phyloP scores from a whole-genome alignment of 2,329 filamentous ascomycete genomes.

The Claviceps monticola region DNA sequence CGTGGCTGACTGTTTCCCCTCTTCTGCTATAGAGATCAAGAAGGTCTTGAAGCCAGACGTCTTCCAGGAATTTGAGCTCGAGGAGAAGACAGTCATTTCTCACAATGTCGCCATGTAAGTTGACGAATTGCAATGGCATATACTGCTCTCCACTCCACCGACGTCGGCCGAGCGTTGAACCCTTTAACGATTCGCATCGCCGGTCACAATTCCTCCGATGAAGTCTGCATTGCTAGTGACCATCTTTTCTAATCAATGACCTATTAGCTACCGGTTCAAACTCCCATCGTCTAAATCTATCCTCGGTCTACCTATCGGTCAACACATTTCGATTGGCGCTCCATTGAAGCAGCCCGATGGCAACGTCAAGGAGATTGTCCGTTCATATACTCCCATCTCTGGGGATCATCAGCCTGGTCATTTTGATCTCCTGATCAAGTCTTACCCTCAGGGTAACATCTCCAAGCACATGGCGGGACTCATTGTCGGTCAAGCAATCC shows the following conservation, averaged over 20 bases:
- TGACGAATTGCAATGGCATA: not conserved
- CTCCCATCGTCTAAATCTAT: slow-evolving; percentile 67
- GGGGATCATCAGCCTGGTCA: slow-evolving; percentile 80
- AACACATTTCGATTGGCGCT: slow-evolving; percentile 94
- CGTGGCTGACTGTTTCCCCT: slow-evolving; percentile 2
- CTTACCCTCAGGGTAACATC: slow-evolving; percentile 95
- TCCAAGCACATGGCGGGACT: slow-evolving; percentile 81
- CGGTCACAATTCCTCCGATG: not conserved
- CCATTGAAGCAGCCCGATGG: slow-evolving; percentile 54
- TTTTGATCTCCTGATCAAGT: slow-evolving; percentile 96
- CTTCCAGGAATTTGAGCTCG: slow-evolving; percentile 87
- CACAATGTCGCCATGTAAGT: slow-evolving; percentile 94
- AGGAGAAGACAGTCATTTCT: slow-evolving; percentile 88
- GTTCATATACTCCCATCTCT: slow-evolving; percentile 85
- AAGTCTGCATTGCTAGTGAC: not conserved
- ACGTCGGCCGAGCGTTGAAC: not conserved
- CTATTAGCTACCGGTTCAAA: slow-evolving; percentile 76
- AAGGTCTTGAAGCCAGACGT: slow-evolving; percentile 75
- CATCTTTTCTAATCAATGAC: not conserved
- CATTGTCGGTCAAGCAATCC: slow-evolving; percentile 73
- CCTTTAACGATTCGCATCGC: not conserved
- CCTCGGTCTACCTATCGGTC: slow-evolving; percentile 91
- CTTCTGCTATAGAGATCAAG: slow-evolving; percentile 43
- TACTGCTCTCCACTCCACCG: not conserved
- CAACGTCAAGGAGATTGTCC: slow-evolving; percentile 67